phyloP scores from a whole-genome alignment of 1,139 yeast genomes.

The Pichia sp. region DNA sequence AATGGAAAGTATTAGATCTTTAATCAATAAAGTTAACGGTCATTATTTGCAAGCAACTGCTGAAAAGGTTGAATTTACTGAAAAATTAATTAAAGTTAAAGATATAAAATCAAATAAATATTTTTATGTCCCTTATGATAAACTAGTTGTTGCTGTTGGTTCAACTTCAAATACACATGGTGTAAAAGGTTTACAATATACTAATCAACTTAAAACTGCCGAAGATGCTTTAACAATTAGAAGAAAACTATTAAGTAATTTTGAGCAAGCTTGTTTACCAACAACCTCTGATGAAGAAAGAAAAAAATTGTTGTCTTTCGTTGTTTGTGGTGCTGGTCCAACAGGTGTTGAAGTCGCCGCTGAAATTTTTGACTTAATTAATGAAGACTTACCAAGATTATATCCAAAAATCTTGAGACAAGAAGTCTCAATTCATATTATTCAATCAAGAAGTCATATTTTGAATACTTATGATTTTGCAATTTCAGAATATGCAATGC shows the following conservation, averaged over 20 bases:
- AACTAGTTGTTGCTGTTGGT: constrained; percentile 58
- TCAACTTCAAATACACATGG: constrained; percentile 61
- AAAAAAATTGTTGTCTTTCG: constrained; percentile 51
- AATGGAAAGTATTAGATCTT: constrained; percentile 52
- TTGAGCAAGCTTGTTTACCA: constrained; percentile 56
- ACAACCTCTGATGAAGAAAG: constrained; percentile 55
- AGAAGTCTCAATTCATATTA: constrained; percentile 54
- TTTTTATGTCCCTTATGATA: constrained; percentile 60
- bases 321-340: constrained; percentile 67
- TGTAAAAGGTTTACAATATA: constrained; percentile 53
- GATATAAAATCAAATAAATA: constrained; percentile 33
- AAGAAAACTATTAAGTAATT: constrained; percentile 44
- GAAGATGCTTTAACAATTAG: constrained; percentile 55
- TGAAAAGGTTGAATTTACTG: constrained; percentile 45
- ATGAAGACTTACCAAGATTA: constrained; percentile 48
- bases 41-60: constrained; percentile 54
- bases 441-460: constrained; percentile 58
- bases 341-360: constrained; percentile 69
- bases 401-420: constrained; percentile 55
- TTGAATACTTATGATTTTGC: constrained; percentile 57
- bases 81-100: constrained; percentile 45
- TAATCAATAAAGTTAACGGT: constrained; percentile 43
- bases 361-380: constrained; percentile 51
- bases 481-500: constrained; percentile 55
- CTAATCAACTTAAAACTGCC: constrained; percentile 56